phyloP scores from a whole-genome alignment of 2,329 filamentous ascomycete genomes.

The Sporothrix pseudoabietina region DNA sequence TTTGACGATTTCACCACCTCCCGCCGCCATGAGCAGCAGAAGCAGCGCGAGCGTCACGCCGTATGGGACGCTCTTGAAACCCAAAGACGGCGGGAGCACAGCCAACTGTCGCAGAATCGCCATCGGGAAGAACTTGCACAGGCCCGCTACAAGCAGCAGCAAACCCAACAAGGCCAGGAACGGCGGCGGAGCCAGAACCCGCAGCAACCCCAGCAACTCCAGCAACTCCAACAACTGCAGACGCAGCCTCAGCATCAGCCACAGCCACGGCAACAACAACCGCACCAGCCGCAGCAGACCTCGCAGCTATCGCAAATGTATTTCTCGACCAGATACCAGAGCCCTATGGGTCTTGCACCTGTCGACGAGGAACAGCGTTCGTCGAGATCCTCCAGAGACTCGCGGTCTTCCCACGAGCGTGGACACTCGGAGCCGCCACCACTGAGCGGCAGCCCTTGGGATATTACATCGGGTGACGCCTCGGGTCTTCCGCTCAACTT shows the following conservation, averaged over 20 bases:
- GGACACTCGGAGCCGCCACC: conserved; percentile 55
- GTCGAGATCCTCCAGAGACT: conserved; percentile 37
- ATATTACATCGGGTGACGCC: conserved; percentile 38
- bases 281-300: conserved; percentile 14
- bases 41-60: conserved; percentile 31
- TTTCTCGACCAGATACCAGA: neutral
- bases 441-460: conserved; percentile 52
- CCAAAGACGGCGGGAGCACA: conserved; percentile 31
- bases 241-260: neutral
- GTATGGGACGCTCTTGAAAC: conserved; percentile 30
- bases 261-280: neutral
- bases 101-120: conserved; percentile 25
- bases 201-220: neutral
- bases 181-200: conserved; percentile 25
- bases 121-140: conserved; percentile 14
- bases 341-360: neutral
- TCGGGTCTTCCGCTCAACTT: conserved; percentile 11
- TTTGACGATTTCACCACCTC: conserved; percentile 4
- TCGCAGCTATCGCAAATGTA: conserved; percentile 3
- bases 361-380: conserved; percentile 33
- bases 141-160: conserved; percentile 3
- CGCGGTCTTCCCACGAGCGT: conserved; percentile 46
- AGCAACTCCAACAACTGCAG: neutral
- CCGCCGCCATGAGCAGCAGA: conserved; percentile 17
- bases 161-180: conserved; percentile 9